Evolutionary conservation across 2,329 filamentous ascomycete genomes (phyloP).

Genomic region (Beauveria rudraprayagi): DNA sequence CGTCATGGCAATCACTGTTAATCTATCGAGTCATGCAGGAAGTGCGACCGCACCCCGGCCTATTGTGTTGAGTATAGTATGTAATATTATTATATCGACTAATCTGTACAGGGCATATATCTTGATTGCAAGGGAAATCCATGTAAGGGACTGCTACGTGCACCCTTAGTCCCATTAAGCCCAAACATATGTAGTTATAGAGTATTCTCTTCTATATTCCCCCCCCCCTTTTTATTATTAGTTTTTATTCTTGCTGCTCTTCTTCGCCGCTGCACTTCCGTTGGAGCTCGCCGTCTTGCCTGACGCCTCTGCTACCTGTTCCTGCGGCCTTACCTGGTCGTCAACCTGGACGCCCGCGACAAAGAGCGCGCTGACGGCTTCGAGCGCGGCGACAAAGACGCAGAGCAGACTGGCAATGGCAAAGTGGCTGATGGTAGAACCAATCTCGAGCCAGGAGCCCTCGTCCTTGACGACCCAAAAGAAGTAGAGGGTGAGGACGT

Average conservation of each 20-base stretch:
- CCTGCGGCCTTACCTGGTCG: conserved; percentile 9
- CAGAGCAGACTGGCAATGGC: conserved; percentile 83
- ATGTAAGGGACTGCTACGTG: neutral
- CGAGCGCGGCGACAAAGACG: conserved; percentile 81
- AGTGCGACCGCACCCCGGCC: neutral
- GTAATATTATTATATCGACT: neutral
- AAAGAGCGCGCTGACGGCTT: conserved; percentile 77
- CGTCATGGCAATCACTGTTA: neutral
- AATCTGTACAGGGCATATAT: neutral
- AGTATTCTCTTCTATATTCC: neutral
- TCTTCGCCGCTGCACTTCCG: neutral
- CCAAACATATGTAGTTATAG: neutral
- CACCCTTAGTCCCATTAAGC: neutral
- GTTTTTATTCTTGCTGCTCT: conserved; percentile 7
- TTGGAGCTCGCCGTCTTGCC: neutral
- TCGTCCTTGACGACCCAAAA: conserved; percentile 98
- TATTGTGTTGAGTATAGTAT: neutral
- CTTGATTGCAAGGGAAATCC: neutral
- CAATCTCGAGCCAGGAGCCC: conserved; percentile 95
- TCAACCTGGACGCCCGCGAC: conserved; percentile 70
- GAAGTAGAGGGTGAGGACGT: conserved; percentile 89
- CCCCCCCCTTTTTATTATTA: neutral
- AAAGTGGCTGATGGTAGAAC: conserved; percentile 93
- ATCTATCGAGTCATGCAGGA: neutral
- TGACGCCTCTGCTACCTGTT: neutral